Percentiles rank a stretch among this genome's conserved stretches.
phyloP scores from a whole-genome alignment of 2,329 filamentous ascomycete species.

The Neofusicoccum sp. region DNA sequence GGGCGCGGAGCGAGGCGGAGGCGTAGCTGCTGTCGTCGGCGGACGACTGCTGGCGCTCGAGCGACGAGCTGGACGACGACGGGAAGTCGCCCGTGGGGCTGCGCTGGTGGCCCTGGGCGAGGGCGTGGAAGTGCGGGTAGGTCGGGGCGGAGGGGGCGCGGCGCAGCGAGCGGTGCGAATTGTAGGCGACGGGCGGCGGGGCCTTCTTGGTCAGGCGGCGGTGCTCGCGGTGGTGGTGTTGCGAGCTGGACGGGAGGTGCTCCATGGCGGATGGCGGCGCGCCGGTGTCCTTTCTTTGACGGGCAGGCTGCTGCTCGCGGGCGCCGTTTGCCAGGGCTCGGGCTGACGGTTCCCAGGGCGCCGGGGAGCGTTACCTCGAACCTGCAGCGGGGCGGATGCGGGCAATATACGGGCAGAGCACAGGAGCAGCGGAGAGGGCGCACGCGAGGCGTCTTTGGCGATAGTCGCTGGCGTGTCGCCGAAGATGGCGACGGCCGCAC shows the following conservation, averaged over 20 bases:
- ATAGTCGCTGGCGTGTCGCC: slow-evolving; percentile 9
- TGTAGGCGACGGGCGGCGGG: slow-evolving; percentile 25
- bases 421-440: slow-evolving; percentile 5
- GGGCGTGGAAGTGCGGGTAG: slow-evolving; percentile 23
- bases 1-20: not conserved
- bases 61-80: slow-evolving; percentile 19
- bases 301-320: not conserved
- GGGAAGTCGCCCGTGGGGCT: slow-evolving; percentile 18
- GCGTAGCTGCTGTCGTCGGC: slow-evolving; percentile 8
- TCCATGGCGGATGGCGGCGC: slow-evolving; percentile 16
- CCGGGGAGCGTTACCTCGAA: slow-evolving; percentile 15
- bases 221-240: slow-evolving; percentile 18
- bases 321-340: slow-evolving; percentile 17
- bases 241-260: slow-evolving; percentile 12
- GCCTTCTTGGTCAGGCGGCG: slow-evolving; percentile 23
- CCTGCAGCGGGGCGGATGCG: slow-evolving; percentile 17
- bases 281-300: slow-evolving; percentile 15
- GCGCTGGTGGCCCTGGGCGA: slow-evolving; percentile 19
- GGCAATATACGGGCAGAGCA: slow-evolving; percentile 11
- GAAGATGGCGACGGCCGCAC: slow-evolving; percentile 12
- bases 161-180: slow-evolving; percentile 22
- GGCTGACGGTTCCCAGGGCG: slow-evolving; percentile 17
- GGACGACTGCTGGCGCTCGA: slow-evolving; percentile 18
- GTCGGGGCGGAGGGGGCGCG: slow-evolving; percentile 29
- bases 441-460: slow-evolving; percentile 9